Evolutionary conservation across 257 asterid species (phyloP), one percentile per base, ranked within the genome.

Genomic region (Fraxinus quadrangulata): DNA sequence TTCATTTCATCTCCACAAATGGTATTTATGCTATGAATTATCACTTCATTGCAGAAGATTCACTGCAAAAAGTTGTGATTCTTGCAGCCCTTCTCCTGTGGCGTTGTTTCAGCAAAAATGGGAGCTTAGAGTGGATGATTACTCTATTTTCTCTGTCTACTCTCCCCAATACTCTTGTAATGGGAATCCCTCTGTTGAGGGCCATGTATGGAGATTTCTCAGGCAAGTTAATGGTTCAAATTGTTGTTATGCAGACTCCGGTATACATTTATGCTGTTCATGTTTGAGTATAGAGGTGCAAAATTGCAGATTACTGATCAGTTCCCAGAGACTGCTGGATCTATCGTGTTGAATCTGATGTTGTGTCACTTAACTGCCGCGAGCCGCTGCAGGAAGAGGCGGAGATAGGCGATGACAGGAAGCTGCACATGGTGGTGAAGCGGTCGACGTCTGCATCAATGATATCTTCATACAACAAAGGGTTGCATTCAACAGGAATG

Each of bases 141-240:
- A 94, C 99, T 0, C 85, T 94, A 11, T 94, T 94, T 72, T 92
- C 99, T 0, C 87, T 94, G 1, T 92, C 99, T 0, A 90, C 99
- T 0, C 85, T 92, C 5, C 99, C 99, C 21, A 94, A 92, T 78
- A 94, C 99, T 0, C 86, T 94, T 0, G 97, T 94, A 9, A 94
- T 94, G 97, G 97, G 99, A 0, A 94, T 94, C 81, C 99, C 99
- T 1, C 69, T 94, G 12, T 87, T 94, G 23, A 63, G 78, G 17
- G 99, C 97, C 76, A 94, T 92, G 99, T 91, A 94, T 66, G 97
- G 99, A 0, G 97, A 92, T 77, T 90, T 87, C 81, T 94, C 99
- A 0, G 99, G 97, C 12, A 81, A 90, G 71, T 85, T 94, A 0
- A 94, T 94, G 99, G 97, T 94, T 1, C 99, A 94, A 63, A 87